A percentile compares a stretch with the other conserved stretches of the same genome.
These are phyloP conservation scores for Lolium perenne DNA, from an alignment of 176 grass and related monocot genomes.

Conservation along the genomic window DNA sequence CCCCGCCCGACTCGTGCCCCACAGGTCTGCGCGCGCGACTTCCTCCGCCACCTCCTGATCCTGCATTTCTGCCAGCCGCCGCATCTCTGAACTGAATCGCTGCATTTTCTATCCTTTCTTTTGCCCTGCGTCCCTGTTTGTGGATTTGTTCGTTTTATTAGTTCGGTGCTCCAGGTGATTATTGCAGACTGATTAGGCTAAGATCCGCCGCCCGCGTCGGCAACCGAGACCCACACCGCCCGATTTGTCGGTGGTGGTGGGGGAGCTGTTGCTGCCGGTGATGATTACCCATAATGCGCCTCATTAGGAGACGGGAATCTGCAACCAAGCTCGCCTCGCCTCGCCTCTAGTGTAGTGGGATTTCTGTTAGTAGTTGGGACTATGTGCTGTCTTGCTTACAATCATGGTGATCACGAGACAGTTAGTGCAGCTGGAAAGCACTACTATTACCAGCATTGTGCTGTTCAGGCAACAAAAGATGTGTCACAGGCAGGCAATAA, in stretches of 20 bases:
- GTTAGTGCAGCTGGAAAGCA: background rate
- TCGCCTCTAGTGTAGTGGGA: background rate
- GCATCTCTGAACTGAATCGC: background rate
- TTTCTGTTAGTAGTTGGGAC: conserved; percentile 45
- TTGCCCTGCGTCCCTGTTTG: background rate
- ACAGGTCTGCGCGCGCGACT: conserved; percentile 50
- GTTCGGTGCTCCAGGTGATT: conserved; percentile 11
- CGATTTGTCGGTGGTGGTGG: conserved; percentile 35
- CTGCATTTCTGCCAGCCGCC: background rate
- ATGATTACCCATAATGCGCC: conserved; percentile 48
- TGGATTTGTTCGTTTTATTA: conserved; percentile 26
- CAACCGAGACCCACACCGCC: background rate
- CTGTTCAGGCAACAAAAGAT: conserved; percentile 18
- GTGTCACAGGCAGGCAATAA: conserved; percentile 43
- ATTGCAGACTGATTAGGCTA: conserved; percentile 30
- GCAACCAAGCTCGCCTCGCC: background rate
- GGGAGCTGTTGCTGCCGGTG: conserved; percentile 39
- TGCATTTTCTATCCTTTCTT: background rate
- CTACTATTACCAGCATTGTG: background rate
- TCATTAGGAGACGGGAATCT: conserved; percentile 28
- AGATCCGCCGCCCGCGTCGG: conserved; percentile 39
- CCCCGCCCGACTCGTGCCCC: conserved; percentile 67
- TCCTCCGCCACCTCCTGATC: background rate
- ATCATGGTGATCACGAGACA: conserved; percentile 43
- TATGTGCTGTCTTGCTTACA: conserved; percentile 7